Evolutionary conservation across 257 asterid genomes (phyloP), one percentile per base, ranked within the genome.

Genomic region (Prunella vulgaris): DNA sequence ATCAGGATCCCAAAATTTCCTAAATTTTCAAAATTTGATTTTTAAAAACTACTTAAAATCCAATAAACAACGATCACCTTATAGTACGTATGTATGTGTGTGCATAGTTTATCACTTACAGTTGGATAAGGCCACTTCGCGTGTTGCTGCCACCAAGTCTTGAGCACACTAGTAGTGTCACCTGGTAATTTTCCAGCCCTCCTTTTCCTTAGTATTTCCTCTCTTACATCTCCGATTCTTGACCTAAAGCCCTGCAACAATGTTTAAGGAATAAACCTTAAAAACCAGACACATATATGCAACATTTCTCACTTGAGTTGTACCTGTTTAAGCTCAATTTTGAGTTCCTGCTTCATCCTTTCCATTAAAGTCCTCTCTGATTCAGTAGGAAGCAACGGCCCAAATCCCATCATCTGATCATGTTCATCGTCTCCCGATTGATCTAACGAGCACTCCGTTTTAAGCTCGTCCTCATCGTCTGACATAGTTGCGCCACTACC

Each of bases 81-180:
- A 5, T 5, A 35, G 42, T 35, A 35, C 9, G 42, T 35, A 35
- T 35, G 40, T 35, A 35, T 32, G 5, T 32, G 7, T 32, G 37
- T 32, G 38, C 7, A 33, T 38, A 10, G 46, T 38, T 10, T 13
- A 42, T 42, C 14, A 13, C 89, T 83, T 60, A 93, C 97, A 70
- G 97, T 93, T 62, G 98, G 98, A 79, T 93, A 93, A 44, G 98
- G 98, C 98, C 97, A 93, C 80, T 93, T 93, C 0, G 98, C 80
- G 68, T 93, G 97, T 52, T 93, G 96, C 80, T 86, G 93, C 98
- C 98, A 93, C 98, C 97, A 93, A 46, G 79, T 84, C 82, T 93
- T 88, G 6, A 93, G 84, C 62, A 90, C 89, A 17, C 90, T 80
- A 10, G 98, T 93, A 15, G 98, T 93, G 82, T 93, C 96, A 58